A percentile compares a stretch with the other conserved stretches of the same genome.
These are phyloP conservation scores for Cryptosporidium andersoni DNA, from an alignment of 169 alveolate genomes.

Conservation along the genomic window DNA sequence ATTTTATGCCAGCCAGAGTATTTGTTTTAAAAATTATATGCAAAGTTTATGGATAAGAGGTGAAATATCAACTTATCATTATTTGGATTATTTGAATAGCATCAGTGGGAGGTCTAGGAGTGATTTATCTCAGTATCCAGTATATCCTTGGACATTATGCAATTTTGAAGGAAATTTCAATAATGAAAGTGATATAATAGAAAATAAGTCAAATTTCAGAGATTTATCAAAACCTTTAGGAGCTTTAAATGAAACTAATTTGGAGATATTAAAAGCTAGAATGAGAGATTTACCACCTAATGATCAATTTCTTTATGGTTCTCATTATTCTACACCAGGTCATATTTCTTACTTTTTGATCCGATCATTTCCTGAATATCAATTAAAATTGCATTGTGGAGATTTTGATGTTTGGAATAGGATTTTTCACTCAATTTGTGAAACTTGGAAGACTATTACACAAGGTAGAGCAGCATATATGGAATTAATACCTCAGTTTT, in stretches of 20 bases:
- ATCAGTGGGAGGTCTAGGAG: constrained; percentile 91
- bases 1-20: constrained; percentile 59
- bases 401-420: constrained; percentile 86
- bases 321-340: constrained; percentile 97
- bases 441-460: constrained; percentile 58
- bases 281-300: constrained; percentile 79
- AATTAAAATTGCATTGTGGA: constrained; percentile 92
- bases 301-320: constrained; percentile 92
- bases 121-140: constrained; percentile 95
- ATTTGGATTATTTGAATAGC: constrained; percentile 90
- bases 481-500: constrained; percentile 94
- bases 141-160: constrained; percentile 95
- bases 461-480: constrained; percentile 86
- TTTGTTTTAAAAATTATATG: constrained; percentile 76
- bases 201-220: constrained; percentile 77
- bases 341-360: constrained; percentile 93
- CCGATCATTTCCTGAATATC: constrained; percentile 93
- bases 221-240: constrained; percentile 92
- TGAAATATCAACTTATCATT: constrained; percentile 91
- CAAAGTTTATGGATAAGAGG: constrained; percentile 90
- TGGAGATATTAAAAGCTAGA: constrained; percentile 81
- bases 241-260: constrained; percentile 83
- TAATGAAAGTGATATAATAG: not conserved
- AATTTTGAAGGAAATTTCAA: constrained; percentile 82
- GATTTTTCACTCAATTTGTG: constrained; percentile 61